phyloP scores from a whole-genome alignment of 2,329 filamentous ascomycete genomes.

The Epichloe brachyelytri region DNA sequence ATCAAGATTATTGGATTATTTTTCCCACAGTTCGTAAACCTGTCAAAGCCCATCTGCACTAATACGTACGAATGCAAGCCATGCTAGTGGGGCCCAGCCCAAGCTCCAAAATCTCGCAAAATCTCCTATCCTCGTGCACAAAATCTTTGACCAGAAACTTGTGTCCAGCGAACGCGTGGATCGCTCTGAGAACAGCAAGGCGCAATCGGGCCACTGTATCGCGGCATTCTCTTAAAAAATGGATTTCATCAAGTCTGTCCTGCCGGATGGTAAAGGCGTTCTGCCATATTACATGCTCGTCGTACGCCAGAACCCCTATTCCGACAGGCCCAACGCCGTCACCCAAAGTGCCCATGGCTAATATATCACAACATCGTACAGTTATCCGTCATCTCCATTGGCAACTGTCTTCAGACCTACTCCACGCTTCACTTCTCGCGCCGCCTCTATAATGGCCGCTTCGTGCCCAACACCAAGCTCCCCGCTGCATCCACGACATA shows the following conservation, averaged over 20 bases:
- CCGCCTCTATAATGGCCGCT: conserved; percentile 68
- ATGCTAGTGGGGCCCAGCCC: not conserved
- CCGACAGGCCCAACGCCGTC: conserved; percentile 2
- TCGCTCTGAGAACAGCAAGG: not conserved
- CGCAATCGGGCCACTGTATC: not conserved
- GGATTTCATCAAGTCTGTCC: conserved; percentile 31
- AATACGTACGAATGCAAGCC: not conserved
- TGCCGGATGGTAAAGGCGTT: conserved; percentile 38
- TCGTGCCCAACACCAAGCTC: conserved; percentile 37
- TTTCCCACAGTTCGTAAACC: too few relatives aligned
- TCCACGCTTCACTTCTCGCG: conserved; percentile 66
- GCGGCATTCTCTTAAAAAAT: conserved; percentile 17
- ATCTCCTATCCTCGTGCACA: not conserved
- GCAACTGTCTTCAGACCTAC: conserved; percentile 79
- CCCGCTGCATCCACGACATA: conserved; percentile 25
- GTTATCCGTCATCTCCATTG: conserved; percentile 72
- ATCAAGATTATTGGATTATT: too few relatives aligned
- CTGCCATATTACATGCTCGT: conserved; percentile 47
- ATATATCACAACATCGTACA: conserved; percentile 21
- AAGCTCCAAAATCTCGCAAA: not conserved
- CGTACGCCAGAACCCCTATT: conserved; percentile 23
- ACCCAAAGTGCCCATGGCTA: not conserved
- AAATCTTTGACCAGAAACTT: not conserved
- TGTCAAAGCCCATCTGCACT: not conserved
- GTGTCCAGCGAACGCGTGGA: not conserved